A percentile compares a stretch with the other conserved stretches of the same genome.
These are phyloP conservation scores for Croton laevigatus DNA, from an alignment of 441 rosid species.

Conservation along the genomic window DNA sequence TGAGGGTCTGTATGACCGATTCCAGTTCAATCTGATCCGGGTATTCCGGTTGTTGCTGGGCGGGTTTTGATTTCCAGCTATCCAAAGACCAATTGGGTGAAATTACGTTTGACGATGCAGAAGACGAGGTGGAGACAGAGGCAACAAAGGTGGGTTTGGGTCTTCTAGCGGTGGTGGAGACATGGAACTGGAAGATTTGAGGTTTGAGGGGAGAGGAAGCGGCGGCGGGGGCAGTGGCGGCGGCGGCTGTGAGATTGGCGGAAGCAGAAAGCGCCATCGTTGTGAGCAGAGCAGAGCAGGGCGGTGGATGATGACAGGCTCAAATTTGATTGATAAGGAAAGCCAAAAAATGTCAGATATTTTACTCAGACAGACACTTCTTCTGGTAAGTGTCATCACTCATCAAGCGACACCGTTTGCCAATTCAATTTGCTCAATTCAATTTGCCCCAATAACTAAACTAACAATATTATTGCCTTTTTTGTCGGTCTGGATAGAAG, in stretches of 20 bases:
- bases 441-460: no score
- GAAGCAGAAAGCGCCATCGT: conserved; percentile 29
- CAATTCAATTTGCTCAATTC: neutral
- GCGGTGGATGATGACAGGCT: neutral
- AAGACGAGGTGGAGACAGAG: conserved; percentile 27
- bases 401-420: neutral
- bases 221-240: conserved; percentile 2
- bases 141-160: conserved; percentile 10
- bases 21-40: conserved; percentile 50
- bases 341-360: neutral
- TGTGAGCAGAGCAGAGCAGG: neutral
- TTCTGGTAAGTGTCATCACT: neutral
- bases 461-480: no score
- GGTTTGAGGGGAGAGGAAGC: conserved; percentile 12
- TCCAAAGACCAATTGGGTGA: conserved; percentile 41
- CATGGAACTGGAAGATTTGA: conserved; percentile 15
- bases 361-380: neutral
- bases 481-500: no score
- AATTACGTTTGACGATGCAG: conserved; percentile 17
- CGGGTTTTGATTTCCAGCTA: conserved; percentile 57
- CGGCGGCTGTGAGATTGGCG: conserved; percentile 23
- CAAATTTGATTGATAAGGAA: neutral
- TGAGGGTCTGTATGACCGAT: conserved; percentile 53
- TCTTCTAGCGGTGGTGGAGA: conserved; percentile 6
- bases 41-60: conserved; percentile 64